Evolutionary conservation across 148 eudicot genomes (phyloP), one percentile per base, ranked within the genome.

Genomic region (Cornus controversa): DNA sequence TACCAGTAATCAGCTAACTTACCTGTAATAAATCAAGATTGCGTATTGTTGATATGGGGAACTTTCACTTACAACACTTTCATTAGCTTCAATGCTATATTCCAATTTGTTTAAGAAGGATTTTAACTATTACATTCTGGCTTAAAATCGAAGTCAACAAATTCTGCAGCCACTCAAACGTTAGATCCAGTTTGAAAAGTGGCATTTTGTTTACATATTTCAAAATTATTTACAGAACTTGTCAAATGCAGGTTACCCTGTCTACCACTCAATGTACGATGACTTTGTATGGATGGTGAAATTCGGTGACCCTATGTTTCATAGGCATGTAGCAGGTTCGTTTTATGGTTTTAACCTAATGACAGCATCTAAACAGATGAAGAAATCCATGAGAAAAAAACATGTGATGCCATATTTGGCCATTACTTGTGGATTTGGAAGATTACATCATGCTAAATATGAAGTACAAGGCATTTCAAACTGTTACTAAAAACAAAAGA

Each of bases 231-330:
- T 4, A 75, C 37, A 54, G 42, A 40, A 75, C 50, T 24, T 67
- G 63, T 69, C 27, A 24, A 36, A 76, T 71, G 86, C 83, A 88
- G 93, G 82, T 68, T 88, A 88, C 80, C 88, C 93, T 15, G 93
- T 90, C 57, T 90, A 90, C 80, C 93, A 90, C 82, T 90, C 93
- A 25, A 72, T 90, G 89, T 90, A 90, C 72, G 93, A 90, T 63
- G 90, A 90, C 81, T 86, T 82, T 45, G 57, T 83, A 58, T 90
- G 93, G 93, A 90, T 90, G 93, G 76, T 67, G 70, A 83, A 86
- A 71, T 90, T 88, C 80, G 93, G 91, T 24, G 93, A 90, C 71
- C 93, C 93, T 8, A 69, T 75, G 86, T 90, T 90, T 67, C 89
- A 70, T 15, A 87, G 89, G 82, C 93, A 90, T 80, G 90, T 75